phyloP scores from a whole-genome alignment of 73 alveolate species.

The Paramecium tetraurelia region DNA sequence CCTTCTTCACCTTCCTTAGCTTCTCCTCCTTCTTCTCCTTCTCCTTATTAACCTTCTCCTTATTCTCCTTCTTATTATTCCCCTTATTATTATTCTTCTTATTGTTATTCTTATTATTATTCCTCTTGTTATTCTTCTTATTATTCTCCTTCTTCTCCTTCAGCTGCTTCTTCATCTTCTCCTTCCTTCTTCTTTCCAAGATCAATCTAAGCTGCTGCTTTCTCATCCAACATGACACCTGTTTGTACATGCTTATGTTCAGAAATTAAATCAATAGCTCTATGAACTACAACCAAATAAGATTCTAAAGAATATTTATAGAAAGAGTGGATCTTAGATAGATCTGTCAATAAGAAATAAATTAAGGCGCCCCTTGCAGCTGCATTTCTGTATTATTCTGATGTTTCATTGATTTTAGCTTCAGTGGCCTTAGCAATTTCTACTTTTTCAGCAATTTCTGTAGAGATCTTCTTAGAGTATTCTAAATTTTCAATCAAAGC shows the following conservation, averaged over 20 bases:
- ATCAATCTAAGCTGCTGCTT: slow-evolving; percentile 48
- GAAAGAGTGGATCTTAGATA: slow-evolving; percentile 99
- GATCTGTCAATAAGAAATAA: slow-evolving; percentile 98
- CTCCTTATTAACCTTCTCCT: slow-evolving; percentile 59
- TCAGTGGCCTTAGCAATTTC: slow-evolving; percentile 97
- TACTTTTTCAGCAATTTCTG: slow-evolving; percentile 96
- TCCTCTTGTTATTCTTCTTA: slow-evolving; percentile 46
- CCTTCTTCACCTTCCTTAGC: slow-evolving; percentile 57
- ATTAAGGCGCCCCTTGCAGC: slow-evolving; percentile 98
- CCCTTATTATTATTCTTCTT: slow-evolving; percentile 63
- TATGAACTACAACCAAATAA: slow-evolving; percentile 60
- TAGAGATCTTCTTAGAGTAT: slow-evolving; percentile 97
- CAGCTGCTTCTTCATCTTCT: slow-evolving; percentile 63
- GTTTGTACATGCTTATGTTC: slow-evolving; percentile 67
- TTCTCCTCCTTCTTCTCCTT: slow-evolving; percentile 48
- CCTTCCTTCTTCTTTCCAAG: not conserved
- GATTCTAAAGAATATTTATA: slow-evolving; percentile 80
- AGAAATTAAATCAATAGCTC: slow-evolving; percentile 85
- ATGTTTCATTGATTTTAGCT: slow-evolving; percentile 94
- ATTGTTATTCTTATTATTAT: slow-evolving; percentile 54
- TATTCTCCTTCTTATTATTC: slow-evolving; percentile 61
- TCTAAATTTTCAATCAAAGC: slow-evolving; percentile 98
- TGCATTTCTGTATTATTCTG: slow-evolving; percentile 98
- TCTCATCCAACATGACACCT: slow-evolving; percentile 59
- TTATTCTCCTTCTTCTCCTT: slow-evolving; percentile 56